Conservation (phyloP, 2,329 filamentous ascomycete genomes). For the Cryphonectria parasitica region DNA sequence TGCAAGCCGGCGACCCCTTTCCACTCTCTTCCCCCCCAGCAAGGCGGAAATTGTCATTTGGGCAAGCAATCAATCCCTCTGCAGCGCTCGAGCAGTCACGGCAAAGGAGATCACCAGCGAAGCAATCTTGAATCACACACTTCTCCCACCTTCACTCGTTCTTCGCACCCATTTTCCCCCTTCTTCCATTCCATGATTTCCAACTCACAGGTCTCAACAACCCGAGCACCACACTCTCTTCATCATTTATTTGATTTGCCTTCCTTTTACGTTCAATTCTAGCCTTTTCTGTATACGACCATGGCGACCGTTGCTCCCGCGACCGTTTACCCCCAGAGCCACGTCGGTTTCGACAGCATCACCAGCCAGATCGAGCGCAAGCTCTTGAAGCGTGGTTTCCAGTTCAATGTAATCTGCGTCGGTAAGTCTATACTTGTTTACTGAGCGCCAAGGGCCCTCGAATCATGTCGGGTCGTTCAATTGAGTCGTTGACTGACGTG, state of each 20-base stretch:
- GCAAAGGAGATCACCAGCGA: conserved; percentile 20
- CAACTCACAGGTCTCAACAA: conserved; percentile 31
- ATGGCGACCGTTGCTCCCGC: conserved; percentile 68
- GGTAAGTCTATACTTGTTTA: conserved; percentile 64
- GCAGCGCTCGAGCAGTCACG: conserved; percentile 26
- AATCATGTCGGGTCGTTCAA: neutral
- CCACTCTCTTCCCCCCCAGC: conserved; percentile 37
- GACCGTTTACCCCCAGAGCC: conserved; percentile 87
- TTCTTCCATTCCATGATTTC: conserved; percentile 27
- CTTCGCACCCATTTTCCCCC: conserved; percentile 16
- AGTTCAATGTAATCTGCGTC: conserved; percentile 99
- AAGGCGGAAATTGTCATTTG: conserved; percentile 54
- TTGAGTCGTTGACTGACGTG: conserved; percentile 36
- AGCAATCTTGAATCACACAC: conserved; percentile 23
- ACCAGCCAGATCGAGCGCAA: conserved; percentile 99
- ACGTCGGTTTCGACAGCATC: conserved; percentile 99
- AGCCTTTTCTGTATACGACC: conserved; percentile 39
- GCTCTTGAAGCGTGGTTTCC: conserved; percentile 98
- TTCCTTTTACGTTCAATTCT: conserved; percentile 37
- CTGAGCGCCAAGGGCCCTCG: neutral
- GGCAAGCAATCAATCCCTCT: conserved; percentile 36
- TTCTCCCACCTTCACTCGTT: conserved; percentile 29
- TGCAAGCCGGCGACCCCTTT: conserved; percentile 38
- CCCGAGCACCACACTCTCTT: conserved; percentile 31
- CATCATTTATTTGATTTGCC: conserved; percentile 36